A percentile compares a stretch with the other conserved stretches of the same genome.
Evolutionary conservation across 257 asterid species (phyloP).

Genomic region (Solanum sitiens): DNA sequence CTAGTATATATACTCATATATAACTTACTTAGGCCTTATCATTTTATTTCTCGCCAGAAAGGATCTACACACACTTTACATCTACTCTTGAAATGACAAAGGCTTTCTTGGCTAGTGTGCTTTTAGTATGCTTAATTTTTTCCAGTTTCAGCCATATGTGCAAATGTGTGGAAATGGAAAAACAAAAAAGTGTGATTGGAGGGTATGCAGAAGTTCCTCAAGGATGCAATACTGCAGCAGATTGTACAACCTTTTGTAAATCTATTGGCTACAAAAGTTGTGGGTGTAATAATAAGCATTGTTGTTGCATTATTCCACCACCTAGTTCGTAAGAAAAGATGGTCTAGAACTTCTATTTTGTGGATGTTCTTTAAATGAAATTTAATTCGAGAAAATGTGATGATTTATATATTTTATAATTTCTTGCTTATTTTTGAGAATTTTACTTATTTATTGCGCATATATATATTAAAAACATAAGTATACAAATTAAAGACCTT

Average conservation of each 20-base stretch:
- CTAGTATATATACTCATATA: background rate
- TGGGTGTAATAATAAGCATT: background rate
- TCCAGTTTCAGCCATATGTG: background rate
- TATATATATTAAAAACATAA: too few relatives aligned
- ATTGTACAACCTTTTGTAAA: background rate
- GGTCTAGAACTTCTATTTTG: background rate
- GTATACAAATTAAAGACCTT: too few relatives aligned
- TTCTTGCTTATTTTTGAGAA: background rate
- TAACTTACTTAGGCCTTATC: background rate
- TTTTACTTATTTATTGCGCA: background rate
- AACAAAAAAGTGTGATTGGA: background rate
- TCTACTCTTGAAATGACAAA: background rate
- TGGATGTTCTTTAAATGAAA: background rate
- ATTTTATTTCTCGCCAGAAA: background rate
- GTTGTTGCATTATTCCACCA: background rate
- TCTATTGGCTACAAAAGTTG: background rate
- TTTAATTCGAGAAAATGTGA: background rate
- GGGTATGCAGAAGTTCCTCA: background rate
- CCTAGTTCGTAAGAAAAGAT: background rate
- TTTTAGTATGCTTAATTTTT: background rate
- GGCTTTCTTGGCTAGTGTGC: background rate
- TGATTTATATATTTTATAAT: background rate
- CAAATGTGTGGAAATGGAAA: background rate
- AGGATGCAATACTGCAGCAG: background rate
- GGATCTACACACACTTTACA: background rate